Percentiles rank a stretch among this genome's conserved stretches.
Conservation (phyloP, 345 rosid species). For the Firmiana major region DNA sequence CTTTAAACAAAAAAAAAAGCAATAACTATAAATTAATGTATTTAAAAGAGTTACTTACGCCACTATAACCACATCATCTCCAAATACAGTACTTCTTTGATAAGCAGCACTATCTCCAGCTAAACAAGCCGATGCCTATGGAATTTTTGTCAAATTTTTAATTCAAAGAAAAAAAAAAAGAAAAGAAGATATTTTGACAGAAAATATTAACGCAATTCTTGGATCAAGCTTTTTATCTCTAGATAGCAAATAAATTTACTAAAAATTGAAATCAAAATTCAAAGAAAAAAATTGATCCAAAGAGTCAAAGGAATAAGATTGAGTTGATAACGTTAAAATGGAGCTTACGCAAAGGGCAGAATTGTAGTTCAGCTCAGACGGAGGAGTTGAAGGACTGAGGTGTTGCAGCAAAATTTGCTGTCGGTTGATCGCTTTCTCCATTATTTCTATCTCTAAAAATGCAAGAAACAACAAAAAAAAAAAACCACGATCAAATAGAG, state of each 20-base stretch:
- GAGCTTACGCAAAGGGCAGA: constrained; percentile 63
- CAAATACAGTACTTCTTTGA: constrained; percentile 66
- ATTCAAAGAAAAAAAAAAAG: neutral
- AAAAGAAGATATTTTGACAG: neutral
- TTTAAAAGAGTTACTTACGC: constrained; percentile 52
- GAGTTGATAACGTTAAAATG: neutral
- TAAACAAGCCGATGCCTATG: constrained; percentile 68
- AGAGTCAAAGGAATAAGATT: neutral
- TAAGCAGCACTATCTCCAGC: constrained; percentile 92
- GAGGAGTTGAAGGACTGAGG: constrained; percentile 64
- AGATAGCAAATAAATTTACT: neutral
- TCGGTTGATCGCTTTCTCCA: constrained; percentile 90
- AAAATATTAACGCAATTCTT: neutral
- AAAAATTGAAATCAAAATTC: neutral
- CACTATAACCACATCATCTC: constrained; percentile 85
- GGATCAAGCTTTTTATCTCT: neutral
- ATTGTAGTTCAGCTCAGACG: constrained; percentile 43
- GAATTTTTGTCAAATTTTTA: neutral
- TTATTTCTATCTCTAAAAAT: constrained; percentile 7
- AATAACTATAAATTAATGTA: neutral
- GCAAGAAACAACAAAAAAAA: too few relatives aligned
- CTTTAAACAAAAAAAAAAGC: neutral
- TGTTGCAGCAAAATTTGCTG: constrained; percentile 83
- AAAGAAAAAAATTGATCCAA: neutral
- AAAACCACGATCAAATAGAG: too few relatives aligned